Base-by-base conservation (phyloP, 352 stramenopile genomes). In the Pythium monospermum region DNA sequence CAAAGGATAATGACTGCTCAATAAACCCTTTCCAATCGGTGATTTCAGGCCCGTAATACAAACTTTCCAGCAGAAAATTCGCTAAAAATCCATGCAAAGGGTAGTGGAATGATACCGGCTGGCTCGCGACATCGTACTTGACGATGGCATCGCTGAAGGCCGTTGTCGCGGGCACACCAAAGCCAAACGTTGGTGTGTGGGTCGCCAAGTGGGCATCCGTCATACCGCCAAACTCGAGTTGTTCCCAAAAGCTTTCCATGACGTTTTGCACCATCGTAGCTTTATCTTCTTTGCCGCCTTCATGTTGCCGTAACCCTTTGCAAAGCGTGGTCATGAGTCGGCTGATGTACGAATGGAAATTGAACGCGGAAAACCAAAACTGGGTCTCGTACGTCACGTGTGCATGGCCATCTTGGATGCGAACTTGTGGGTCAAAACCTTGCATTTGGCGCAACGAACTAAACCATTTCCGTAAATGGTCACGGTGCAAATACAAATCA, bases 361-460 rank as follows among this genome's bases (percentile, higher is more conserved):
- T 86, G 73, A 98, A 98, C 0, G 96, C 94, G 6, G 87, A 86
- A 28, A 97, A 68, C 93, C 94, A 99, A 30, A 86, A 66, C 49
- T 94, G 84, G 5, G 92, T 94, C 68, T 99, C 94, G 53, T 94
- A 98, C 52, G 97, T 96, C 15, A 99, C 90, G 59, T 98, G 94
- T 3, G 75, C 69, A 28, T 87, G 64, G 23, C 80, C 76, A 60
- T 88, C 75, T 43, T 89, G 74, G 48, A 89, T 84, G 15, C 82
- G 77, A 7, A 77, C 57, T 50, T 91, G 79, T 25, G 75, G 75
- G 39, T 96, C 84, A 27, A 94, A 65, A 1, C 82, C 82, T 49
- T 96, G 84, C 51, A 95, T 77, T 44, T 84, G 64, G 26, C 70
- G 64, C 27, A 95, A 61, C 4, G 82, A 68, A 37, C 72, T 55